Evolutionary conservation across 176 grass and related monocot genomes (phyloP).

Genomic region (Saccharum spontaneum): DNA sequence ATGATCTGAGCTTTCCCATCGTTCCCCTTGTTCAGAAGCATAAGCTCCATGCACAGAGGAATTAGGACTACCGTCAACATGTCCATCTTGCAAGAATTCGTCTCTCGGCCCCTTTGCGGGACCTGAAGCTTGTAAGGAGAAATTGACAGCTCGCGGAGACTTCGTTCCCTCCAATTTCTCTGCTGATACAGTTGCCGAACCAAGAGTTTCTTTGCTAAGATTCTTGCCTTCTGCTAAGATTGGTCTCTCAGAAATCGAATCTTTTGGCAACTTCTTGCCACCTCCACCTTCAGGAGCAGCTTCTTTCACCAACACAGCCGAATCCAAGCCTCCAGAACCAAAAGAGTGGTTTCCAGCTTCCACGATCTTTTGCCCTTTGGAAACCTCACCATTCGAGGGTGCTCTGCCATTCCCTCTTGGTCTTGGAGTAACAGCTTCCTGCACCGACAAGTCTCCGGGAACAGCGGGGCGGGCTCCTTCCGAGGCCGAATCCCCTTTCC

Average conservation of each 20-base stretch:
- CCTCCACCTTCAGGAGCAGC: neutral
- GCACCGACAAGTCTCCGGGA: constrained; percentile 17
- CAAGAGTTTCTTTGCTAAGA: neutral
- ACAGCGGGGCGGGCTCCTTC: neutral
- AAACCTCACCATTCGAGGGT: constrained; percentile 14
- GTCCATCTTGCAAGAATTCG: neutral
- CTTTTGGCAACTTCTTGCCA: constrained; percentile 9
- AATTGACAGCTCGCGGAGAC: neutral
- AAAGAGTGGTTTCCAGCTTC: constrained; percentile 32
- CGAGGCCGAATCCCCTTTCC: neutral
- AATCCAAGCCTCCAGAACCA: constrained; percentile 22
- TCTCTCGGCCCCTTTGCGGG: neutral
- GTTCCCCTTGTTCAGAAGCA: neutral
- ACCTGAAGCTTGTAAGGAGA: constrained; percentile 31
- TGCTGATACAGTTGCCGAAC: neutral
- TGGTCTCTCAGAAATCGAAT: constrained; percentile 15
- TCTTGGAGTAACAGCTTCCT: neutral
- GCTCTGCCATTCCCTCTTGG: constrained; percentile 10
- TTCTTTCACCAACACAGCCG: neutral
- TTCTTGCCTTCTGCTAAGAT: constrained; percentile 8
- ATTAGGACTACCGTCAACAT: neutral
- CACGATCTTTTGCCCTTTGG: neutral
- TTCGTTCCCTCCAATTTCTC: constrained; percentile 16
- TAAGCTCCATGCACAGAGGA: constrained; percentile 28
- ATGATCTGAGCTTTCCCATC: constrained; percentile 7